These are phyloP conservation scores for Moesziomyces antarcticus DNA, from an alignment of 1,284 basidiomycete species.

Conservation along the genomic window DNA sequence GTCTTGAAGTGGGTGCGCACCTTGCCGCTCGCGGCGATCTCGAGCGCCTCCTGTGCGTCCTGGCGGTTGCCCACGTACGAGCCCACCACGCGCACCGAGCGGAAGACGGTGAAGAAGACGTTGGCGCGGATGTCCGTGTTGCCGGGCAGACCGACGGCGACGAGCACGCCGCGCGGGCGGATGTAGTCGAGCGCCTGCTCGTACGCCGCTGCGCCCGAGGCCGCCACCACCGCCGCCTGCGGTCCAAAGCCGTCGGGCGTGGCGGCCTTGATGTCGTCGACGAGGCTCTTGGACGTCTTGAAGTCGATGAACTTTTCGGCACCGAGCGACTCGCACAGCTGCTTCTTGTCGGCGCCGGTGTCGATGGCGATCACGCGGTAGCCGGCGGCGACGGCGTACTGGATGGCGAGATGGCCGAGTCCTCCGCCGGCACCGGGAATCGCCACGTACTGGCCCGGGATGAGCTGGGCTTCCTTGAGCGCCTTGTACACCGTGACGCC, in stretches of 20 bases:
- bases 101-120: conserved; percentile 74
- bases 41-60: conserved; percentile 71
- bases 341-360: conserved; percentile 79
- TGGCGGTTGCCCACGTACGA: conserved; percentile 76
- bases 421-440: conserved; percentile 80
- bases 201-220: conserved; percentile 73
- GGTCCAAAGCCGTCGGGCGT: conserved; percentile 78
- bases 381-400: conserved; percentile 58
- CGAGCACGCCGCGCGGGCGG: conserved; percentile 76
- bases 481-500: conserved; percentile 86
- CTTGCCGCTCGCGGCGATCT: conserved; percentile 77
- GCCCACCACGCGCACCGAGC: conserved; percentile 77
- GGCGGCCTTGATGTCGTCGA: conserved; percentile 74
- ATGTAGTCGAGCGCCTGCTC: conserved; percentile 74
- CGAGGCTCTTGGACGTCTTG: conserved; percentile 72
- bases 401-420: conserved; percentile 70
- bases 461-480: conserved; percentile 76
- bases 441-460: conserved; percentile 82
- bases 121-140: conserved; percentile 74
- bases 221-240: conserved; percentile 72
- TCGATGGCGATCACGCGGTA: conserved; percentile 84
- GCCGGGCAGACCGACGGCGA: conserved; percentile 80
- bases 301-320: conserved; percentile 85
- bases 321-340: conserved; percentile 77
- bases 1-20: conserved; percentile 74